Percentiles rank a stretch among this genome's conserved stretches.
Evolutionary conservation across 805 yeast species (phyloP).

Genomic region (Wickerhamomyces chaumierensis): DNA sequence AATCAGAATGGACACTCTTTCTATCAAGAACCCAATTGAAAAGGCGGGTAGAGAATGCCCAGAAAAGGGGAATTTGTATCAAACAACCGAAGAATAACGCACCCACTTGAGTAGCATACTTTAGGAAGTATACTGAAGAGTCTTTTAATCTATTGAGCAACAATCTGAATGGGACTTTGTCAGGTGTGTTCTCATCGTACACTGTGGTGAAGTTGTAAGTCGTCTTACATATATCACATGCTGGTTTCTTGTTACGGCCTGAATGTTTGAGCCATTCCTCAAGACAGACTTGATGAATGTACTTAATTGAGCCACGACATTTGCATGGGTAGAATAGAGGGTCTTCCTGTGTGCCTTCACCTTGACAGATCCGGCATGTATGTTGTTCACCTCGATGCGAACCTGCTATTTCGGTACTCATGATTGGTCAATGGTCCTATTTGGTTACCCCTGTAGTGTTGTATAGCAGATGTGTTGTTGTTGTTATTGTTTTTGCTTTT

Average conservation of each 20-base stretch:
- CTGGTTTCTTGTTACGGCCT: constrained; percentile 35
- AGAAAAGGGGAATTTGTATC: constrained; percentile 46
- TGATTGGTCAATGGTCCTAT: too few species aligned
- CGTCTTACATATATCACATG: constrained; percentile 84
- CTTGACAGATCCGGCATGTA: constrained; percentile 87
- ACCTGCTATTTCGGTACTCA: too few species aligned
- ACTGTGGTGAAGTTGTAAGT: constrained; percentile 58
- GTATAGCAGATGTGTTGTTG: too few species aligned
- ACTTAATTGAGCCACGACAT: constrained; percentile 88
- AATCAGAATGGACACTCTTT: constrained; percentile 28
- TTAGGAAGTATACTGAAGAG: constrained; percentile 4
- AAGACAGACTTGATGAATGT: constrained; percentile 86
- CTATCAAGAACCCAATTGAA: constrained; percentile 49
- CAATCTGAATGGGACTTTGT: constrained; percentile 41
- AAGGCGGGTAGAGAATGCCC: constrained; percentile 42
- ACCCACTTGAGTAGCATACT: constrained; percentile 11
- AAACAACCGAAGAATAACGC: constrained; percentile 27
- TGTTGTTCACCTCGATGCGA: too few species aligned
- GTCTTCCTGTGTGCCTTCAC: constrained; percentile 68
- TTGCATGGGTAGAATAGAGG: constrained; percentile 88
- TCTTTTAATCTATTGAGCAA: constrained; percentile 29
- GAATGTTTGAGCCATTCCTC: constrained; percentile 69
- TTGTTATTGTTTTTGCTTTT: too few species aligned
- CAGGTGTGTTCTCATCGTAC: constrained; percentile 57
- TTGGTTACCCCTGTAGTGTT: too few species aligned